Conservation (phyloP, 2,329 filamentous ascomycete species). For the Sarocladium brachiariae region DNA sequence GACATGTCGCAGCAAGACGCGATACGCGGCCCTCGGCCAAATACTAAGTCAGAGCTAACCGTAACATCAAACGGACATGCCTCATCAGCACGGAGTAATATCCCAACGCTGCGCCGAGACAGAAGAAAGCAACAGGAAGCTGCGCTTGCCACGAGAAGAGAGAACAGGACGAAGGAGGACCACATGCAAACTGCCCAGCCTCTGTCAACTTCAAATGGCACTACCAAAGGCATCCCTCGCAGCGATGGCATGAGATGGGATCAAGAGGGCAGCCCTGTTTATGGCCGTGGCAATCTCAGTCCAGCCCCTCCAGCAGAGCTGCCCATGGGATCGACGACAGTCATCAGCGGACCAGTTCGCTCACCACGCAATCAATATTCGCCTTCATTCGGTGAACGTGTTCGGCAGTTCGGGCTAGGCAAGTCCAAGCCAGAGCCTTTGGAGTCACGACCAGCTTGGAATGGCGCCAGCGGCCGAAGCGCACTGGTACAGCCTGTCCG, state of each 20-base stretch:
- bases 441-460: constrained; percentile 56
- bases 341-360: constrained; percentile 18
- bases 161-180: constrained; percentile 16
- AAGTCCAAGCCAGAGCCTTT: constrained; percentile 30
- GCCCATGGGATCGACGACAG: constrained; percentile 17
- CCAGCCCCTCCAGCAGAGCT: constrained; percentile 2
- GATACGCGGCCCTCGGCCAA: constrained; percentile 12
- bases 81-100: constrained; percentile 28
- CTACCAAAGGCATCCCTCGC: not conserved
- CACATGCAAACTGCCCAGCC: constrained; percentile 17
- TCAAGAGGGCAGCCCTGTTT: not conserved
- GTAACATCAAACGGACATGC: constrained; percentile 14
- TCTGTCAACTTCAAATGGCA: not conserved
- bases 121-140: constrained; percentile 38
- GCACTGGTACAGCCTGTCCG: constrained; percentile 57
- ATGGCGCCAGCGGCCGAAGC: constrained; percentile 63
- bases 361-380: constrained; percentile 19
- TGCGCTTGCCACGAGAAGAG: constrained; percentile 28
- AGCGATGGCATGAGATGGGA: constrained; percentile 7
- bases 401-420: constrained; percentile 21
- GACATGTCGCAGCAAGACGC: constrained; percentile 26
- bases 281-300: not conserved
- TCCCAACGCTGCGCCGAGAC: constrained; percentile 46
- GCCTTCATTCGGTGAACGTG: constrained; percentile 26
- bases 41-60: constrained; percentile 15